These are phyloP conservation scores for Yamadazyma akitaensis DNA, from an alignment of 805 yeast species.

Conservation along the genomic window DNA sequence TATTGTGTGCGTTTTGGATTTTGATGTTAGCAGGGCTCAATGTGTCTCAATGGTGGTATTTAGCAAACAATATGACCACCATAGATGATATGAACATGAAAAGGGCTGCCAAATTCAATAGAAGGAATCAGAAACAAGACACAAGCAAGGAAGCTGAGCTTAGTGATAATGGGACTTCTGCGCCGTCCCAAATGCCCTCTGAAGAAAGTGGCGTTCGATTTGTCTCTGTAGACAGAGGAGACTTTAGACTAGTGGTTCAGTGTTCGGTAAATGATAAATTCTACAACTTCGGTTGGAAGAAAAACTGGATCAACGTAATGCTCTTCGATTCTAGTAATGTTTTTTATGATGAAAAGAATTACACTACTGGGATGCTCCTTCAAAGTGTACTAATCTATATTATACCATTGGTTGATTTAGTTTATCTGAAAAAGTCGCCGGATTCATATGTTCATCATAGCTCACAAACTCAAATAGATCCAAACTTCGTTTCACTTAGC, in stretches of 20 bases:
- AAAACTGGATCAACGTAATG: conserved; percentile 35
- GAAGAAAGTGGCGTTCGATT: conserved; percentile 5
- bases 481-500: conserved; percentile 4
- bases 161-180: neutral
- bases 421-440: neutral
- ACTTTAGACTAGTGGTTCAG: conserved; percentile 33
- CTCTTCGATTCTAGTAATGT: conserved; percentile 8
- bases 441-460: neutral
- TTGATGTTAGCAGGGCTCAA: conserved; percentile 44
- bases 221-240: conserved; percentile 9
- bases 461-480: neutral
- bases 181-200: neutral
- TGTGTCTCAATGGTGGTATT: conserved; percentile 42
- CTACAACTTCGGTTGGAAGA: conserved; percentile 34
- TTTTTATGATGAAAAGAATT: conserved; percentile 6
- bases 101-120: conserved; percentile 23
- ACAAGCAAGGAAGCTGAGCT: neutral
- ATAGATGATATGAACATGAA: conserved; percentile 52
- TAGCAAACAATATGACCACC: conserved; percentile 50
- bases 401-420: conserved; percentile 24
- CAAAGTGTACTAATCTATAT: conserved; percentile 15
- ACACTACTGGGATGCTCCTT: conserved; percentile 14
- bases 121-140: neutral
- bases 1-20: conserved; percentile 44
- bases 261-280: conserved; percentile 29